These are phyloP conservation scores for Nannizzia gypsea DNA, from an alignment of 2,329 filamentous ascomycete genomes.

Conservation along the genomic window DNA sequence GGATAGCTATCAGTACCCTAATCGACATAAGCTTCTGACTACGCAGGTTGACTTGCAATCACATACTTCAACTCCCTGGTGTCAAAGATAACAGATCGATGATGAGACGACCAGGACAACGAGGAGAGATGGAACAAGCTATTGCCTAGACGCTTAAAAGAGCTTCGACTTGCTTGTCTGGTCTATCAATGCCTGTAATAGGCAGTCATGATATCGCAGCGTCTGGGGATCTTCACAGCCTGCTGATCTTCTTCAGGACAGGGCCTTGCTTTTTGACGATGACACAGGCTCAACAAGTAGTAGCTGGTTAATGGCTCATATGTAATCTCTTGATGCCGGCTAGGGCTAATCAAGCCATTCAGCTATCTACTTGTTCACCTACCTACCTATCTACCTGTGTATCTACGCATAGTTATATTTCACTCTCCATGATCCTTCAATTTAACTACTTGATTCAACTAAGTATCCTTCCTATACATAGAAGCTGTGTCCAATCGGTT, in stretches of 20 bases:
- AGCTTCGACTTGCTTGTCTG: not conserved
- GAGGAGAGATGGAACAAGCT: not conserved
- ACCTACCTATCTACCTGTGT: not conserved
- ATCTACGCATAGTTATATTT: not conserved
- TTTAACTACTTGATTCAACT: not conserved
- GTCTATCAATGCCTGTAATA: not conserved
- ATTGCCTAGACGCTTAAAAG: not conserved
- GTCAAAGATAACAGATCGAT: not conserved
- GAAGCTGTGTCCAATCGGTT: not conserved
- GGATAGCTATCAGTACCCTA: conserved; percentile 2
- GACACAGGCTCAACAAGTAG: not conserved
- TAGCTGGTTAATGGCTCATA: not conserved
- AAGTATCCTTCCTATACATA: not conserved
- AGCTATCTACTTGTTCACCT: not conserved
- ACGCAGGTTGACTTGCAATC: not conserved
- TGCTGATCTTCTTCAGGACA: not conserved
- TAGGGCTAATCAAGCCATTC: not conserved
- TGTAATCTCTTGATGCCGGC: not conserved
- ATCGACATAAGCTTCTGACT: not conserved
- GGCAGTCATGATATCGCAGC: not conserved
- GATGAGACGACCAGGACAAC: not conserved
- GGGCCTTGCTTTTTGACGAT: not conserved
- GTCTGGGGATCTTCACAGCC: not conserved
- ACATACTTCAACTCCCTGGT: not conserved
- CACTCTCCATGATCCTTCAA: not conserved